Base-by-base conservation (phyloP, 2,329 filamentous ascomycete species). In the Camillea tinctor region DNA sequence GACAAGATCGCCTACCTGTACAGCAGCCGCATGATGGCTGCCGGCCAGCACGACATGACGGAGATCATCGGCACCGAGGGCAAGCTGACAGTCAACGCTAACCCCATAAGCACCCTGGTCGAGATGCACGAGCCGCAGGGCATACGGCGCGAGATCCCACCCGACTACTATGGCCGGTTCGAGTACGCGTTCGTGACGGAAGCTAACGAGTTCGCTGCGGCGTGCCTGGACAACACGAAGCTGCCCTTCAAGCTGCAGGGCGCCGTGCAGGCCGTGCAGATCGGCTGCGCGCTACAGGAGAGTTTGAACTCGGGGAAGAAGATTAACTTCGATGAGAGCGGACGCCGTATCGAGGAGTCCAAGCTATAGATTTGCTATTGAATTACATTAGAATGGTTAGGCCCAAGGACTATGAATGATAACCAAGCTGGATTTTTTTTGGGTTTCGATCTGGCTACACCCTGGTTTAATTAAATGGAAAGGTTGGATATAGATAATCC, bases 31-130 rank as follows among this genome's bases (percentile, higher is more conserved):
- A 90, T 89, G 84, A 90, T 89, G 83, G 84, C 86, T 0, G 82
- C 84, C 0, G 88, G 88, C 0, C 87, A 90, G 72, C 83, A 88
- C 62, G 88, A 90, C 70, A 83, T 80, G 60, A 88, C 87, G 0
- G 86, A 89, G 74, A 82, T 90, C 63, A 86, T 89, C 57, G 88
- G 87, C 13, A 90, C 87, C 1, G 79, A 82, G 65, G 86, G 87
- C 49, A 89, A 89, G 71, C 68, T 90, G 5, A 75, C 79, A 0
- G 78, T 90, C 62, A 89, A 89, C 67, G 79, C 77, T 6, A 81
- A 87, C 64, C 87, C 87, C 4, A 74, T 76, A 52, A 74, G 72
- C 1, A 83, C 83, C 59, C 75, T 87, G 21, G 80, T 88, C 22
- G 81, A 85, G 60, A 76, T 84, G 52, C 81, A 84, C 69, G 77